Evolutionary conservation across 2,329 filamentous ascomycete species (phyloP).

Genomic region (Trichoderma atrobrunneum): DNA sequence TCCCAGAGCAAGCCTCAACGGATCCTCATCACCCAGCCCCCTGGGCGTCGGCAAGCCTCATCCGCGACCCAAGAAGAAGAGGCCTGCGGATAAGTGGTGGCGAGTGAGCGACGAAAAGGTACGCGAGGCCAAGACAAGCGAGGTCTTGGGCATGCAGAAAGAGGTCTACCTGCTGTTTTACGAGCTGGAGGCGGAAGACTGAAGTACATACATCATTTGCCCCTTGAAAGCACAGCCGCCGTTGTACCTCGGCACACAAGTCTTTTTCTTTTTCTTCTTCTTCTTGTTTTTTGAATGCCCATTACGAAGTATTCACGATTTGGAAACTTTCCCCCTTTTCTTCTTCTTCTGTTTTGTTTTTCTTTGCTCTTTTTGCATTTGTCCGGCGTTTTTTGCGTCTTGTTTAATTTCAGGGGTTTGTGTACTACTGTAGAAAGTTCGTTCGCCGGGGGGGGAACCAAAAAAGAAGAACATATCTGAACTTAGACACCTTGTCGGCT

Average conservation of each 20-base stretch:
- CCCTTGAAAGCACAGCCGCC: background rate
- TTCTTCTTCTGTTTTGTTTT: background rate
- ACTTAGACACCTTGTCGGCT: constrained; percentile 2
- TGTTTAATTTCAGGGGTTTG: background rate
- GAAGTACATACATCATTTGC: background rate
- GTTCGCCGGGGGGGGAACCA: background rate
- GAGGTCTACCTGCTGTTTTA: constrained; percentile 98
- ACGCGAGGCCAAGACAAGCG: constrained; percentile 87
- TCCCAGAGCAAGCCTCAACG: constrained; percentile 32
- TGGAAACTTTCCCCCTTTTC: background rate
- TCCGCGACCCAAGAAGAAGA: constrained; percentile 55
- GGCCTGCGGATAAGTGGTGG: constrained; percentile 78
- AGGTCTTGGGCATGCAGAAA: constrained; percentile 88
- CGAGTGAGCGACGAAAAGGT: constrained; percentile 96
- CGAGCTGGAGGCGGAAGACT: constrained; percentile 64
- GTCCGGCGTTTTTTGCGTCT: constrained; percentile 15
- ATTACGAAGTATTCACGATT: background rate
- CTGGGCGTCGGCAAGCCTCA: constrained; percentile 26
- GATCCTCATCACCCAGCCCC: constrained; percentile 22
- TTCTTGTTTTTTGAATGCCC: background rate
- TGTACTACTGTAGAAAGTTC: background rate
- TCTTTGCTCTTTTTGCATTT: constrained; percentile 6
- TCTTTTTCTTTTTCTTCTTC: background rate
- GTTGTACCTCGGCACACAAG: background rate
- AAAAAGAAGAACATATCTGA: background rate